Conservation (phyloP, 140 eudicot genomes). For the Flaveria floridana region DNA sequence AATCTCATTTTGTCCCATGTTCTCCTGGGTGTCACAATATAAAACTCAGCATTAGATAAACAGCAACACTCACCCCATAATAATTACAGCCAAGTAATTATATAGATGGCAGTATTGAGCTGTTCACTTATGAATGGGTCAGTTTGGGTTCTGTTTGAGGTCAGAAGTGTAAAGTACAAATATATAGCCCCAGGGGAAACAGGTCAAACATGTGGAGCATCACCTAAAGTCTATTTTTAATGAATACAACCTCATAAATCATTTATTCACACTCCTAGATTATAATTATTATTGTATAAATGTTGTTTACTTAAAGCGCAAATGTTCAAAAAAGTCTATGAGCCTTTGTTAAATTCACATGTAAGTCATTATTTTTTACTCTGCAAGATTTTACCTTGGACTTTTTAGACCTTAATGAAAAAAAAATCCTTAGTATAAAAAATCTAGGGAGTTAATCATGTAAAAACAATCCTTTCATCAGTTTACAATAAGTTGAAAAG, state of each 20-base stretch:
- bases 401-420: too few relatives aligned
- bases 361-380: too few relatives aligned
- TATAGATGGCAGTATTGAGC: neutral
- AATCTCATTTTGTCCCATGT: conserved; percentile 28
- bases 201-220: neutral
- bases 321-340: too few relatives aligned
- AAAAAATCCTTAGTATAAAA: neutral
- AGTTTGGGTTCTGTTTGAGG: neutral
- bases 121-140: neutral
- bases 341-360: too few relatives aligned
- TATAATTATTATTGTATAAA: too few relatives aligned
- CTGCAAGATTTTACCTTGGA: too few relatives aligned
- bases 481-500: neutral
- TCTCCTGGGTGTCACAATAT: conserved; percentile 42
- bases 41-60: conserved; percentile 15
- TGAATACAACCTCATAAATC: neutral
- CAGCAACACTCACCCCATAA: neutral
- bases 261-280: neutral
- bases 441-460: neutral
- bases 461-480: neutral
- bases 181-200: neutral
- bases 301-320: too few relatives aligned
- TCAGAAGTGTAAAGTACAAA: neutral
- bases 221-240: neutral
- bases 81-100: neutral